Base-by-base conservation (phyloP, 2,329 filamentous ascomycete genomes). In the Ophiostoma tasmaniense region DNA sequence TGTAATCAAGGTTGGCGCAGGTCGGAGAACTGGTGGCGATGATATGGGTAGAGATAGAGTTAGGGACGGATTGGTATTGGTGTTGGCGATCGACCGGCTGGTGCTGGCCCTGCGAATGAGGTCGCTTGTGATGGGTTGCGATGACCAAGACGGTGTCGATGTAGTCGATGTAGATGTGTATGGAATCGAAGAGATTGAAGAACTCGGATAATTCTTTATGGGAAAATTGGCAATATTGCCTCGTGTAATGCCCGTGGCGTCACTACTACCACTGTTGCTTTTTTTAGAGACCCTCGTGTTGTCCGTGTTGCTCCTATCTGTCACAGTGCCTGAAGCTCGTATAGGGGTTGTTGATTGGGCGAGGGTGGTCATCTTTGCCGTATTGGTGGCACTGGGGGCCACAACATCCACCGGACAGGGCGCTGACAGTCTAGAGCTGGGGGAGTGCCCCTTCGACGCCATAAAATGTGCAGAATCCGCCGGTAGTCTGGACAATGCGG, bases 341-440 rank as follows among this genome's bases (percentile, higher is more conserved):
- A 66, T 69, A 67, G 67, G 42, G 3, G 55, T 42, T 30, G 62
- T 64, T 68, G 67, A 73, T 70, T 72, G 71, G 71, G 64, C 33
- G 30, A 37, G 66, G 45, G 28, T 37, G 59, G 59, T n/a, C 30
- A 62, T 62, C 55, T 22, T 30, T 64, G 64, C 50, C 61, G 68
- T 64, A 33, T 28, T 64, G 45, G 70, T 66, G 62, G 59, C 59
- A 28, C 17, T 64, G 59, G 70, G 59, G 62, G 65, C 42, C 42
- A 45, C 69, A 35, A 45, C 61, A 66, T 37, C 45, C 65, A 64
- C 65, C 33, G 30, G 61, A 22, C 59, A 64, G 33, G 14, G 59
- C 59, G 30, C 59, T n/a, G 59, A 59, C 1, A 8, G 52, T 22
- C 45, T 20, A 52, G 45, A 33, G 33, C 37, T 39, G 37, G 13